Conservation (phyloP, 2,329 filamentous ascomycete genomes). For the Fusarium bulbicola region DNA sequence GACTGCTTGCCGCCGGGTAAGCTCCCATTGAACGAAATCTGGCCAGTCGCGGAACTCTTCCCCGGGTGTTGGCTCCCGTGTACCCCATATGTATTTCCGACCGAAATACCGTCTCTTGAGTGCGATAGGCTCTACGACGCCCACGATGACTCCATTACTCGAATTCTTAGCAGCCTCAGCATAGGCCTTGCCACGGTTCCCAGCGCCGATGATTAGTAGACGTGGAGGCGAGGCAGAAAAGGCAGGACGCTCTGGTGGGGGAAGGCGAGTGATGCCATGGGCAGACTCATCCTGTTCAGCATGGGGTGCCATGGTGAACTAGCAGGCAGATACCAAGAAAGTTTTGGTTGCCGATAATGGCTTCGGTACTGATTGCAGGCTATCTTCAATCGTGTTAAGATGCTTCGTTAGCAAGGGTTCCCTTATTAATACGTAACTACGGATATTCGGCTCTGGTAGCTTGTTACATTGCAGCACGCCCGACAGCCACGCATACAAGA, state of each 20-base stretch:
- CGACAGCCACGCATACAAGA: background rate
- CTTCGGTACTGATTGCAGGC: background rate
- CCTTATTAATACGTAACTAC: background rate
- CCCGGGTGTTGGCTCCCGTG: background rate
- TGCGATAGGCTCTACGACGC: background rate
- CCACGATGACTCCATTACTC: background rate
- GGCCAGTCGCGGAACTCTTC: background rate
- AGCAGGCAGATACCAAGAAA: background rate
- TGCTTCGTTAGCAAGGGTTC: background rate
- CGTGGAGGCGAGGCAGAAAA: background rate
- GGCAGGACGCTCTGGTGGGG: background rate
- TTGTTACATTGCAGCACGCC: background rate
- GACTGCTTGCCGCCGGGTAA: background rate
- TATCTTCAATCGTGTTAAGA: background rate
- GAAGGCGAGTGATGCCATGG: background rate
- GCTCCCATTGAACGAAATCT: background rate
- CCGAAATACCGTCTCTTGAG: background rate
- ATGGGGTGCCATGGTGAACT: background rate
- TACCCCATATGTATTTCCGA: background rate
- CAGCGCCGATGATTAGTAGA: background rate
- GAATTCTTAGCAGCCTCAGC: background rate
- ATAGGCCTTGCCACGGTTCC: background rate
- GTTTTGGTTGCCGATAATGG: background rate
- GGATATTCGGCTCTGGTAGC: background rate
- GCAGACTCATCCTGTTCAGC: background rate